Conservation (phyloP, 2,329 filamentous ascomycete genomes). For the Xylaria polymorpha region DNA sequence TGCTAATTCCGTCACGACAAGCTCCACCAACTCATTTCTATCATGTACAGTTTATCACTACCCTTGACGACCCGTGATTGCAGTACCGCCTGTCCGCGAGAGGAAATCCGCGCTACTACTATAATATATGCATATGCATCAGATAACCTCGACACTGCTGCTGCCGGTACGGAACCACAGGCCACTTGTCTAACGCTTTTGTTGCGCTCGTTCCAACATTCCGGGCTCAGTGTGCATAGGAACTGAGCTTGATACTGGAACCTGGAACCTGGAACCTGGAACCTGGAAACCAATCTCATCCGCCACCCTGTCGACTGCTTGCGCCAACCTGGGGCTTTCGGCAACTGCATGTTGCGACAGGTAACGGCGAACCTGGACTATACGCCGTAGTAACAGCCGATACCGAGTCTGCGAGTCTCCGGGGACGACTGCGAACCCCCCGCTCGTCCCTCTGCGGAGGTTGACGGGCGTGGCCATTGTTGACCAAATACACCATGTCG, state of each 20-base stretch:
- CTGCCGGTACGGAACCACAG: constrained; percentile 42
- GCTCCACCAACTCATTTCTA: constrained; percentile 30
- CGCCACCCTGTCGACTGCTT: constrained; percentile 4
- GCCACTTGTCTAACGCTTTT: constrained; percentile 44
- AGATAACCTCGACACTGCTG: constrained; percentile 42
- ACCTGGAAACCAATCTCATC: background rate
- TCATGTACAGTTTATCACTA: constrained; percentile 39
- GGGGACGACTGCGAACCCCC: constrained; percentile 53
- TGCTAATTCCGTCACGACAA: constrained; percentile 23
- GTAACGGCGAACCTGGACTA: constrained; percentile 29
- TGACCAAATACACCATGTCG: constrained; percentile 58
- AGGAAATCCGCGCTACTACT: constrained; percentile 36
- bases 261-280: background rate
- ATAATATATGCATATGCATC: constrained; percentile 48
- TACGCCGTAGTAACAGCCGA: constrained; percentile 8
- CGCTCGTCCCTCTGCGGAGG: constrained; percentile 70
- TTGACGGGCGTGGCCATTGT: constrained; percentile 65
- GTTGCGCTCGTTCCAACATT: constrained; percentile 25
- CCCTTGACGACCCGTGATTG: constrained; percentile 37
- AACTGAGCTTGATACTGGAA: background rate
- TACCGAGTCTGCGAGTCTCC: constrained; percentile 36
- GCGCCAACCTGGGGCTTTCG: constrained; percentile 14
- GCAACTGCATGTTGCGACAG: constrained; percentile 24
- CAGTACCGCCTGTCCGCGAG: constrained; percentile 29
- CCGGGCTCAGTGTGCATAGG: background rate